Percentiles rank a stretch among this genome's conserved stretches.
Evolutionary conservation across 441 rosid genomes (phyloP).

Genomic region (Theobroma grandiflorum): DNA sequence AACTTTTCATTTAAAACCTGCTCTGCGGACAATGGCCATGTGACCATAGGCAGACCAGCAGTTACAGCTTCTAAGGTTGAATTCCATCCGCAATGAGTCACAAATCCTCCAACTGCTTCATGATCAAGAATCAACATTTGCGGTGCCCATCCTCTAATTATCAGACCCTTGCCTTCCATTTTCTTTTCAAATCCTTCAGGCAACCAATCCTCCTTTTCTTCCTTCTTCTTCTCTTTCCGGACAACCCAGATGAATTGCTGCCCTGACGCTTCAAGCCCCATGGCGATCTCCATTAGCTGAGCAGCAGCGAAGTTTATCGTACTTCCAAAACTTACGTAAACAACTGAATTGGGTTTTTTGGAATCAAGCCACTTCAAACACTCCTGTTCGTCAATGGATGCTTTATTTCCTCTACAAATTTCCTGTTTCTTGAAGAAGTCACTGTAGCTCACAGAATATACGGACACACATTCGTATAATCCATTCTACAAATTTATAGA

Average conservation of each 20-base stretch:
- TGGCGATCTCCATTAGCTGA: slow-evolving; percentile 62
- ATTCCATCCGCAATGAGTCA: slow-evolving; percentile 80
- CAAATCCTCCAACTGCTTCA: slow-evolving; percentile 58
- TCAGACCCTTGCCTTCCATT: slow-evolving; percentile 52
- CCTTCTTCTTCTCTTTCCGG: slow-evolving; percentile 26
- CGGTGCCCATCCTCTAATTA: slow-evolving; percentile 72
- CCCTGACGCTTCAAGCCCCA: slow-evolving; percentile 59
- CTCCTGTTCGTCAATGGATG: slow-evolving; percentile 44
- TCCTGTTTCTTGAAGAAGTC: too few relatives aligned
- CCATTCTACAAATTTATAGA: too few relatives aligned
- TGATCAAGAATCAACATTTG: slow-evolving; percentile 72
- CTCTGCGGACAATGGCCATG: slow-evolving; percentile 64
- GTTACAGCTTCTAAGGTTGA: slow-evolving; percentile 60
- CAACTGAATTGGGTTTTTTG: slow-evolving; percentile 54
- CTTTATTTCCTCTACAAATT: slow-evolving; percentile 55
- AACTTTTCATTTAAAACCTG: slow-evolving; percentile 67
- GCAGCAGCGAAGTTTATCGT: slow-evolving; percentile 28
- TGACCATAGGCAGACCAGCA: slow-evolving; percentile 64
- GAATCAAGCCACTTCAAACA: slow-evolving; percentile 69
- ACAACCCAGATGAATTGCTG: slow-evolving; percentile 53
- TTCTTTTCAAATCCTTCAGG: slow-evolving; percentile 61
- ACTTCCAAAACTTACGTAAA: slow-evolving; percentile 67
- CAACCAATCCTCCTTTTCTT: slow-evolving; percentile 46
- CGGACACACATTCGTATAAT: too few relatives aligned
- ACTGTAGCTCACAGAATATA: too few relatives aligned